Evolutionary conservation across 202 grass and related monocot species (phyloP).

Genomic region (Saccharum hybrid): DNA sequence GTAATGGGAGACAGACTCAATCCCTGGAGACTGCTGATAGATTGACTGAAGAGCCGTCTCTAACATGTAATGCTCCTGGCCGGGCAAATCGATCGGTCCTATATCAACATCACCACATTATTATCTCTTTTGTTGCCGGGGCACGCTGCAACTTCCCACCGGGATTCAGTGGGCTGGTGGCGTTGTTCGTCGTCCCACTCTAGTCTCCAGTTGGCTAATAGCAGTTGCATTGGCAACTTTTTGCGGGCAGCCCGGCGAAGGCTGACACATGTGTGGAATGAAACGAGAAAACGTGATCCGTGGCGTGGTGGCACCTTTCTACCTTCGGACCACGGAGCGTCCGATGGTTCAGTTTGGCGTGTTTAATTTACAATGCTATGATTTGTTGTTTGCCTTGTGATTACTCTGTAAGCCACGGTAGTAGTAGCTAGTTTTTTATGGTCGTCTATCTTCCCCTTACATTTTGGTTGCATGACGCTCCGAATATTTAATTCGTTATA

Average conservation of each 20-base stretch:
- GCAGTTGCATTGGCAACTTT: slow-evolving; percentile 11
- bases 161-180: not conserved
- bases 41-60: slow-evolving; percentile 1
- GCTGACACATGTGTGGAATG: not conserved
- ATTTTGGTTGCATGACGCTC: too few relatives aligned
- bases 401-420: not conserved
- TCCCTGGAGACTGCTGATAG: not conserved
- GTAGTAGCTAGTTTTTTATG: too few relatives aligned
- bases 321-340: not conserved
- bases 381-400: not conserved
- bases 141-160: not conserved
- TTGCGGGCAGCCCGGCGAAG: slow-evolving; percentile 9
- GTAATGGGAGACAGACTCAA: not conserved
- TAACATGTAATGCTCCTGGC: not conserved
- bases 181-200: slow-evolving; percentile 21
- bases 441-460: too few relatives aligned
- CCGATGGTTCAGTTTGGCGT: not conserved
- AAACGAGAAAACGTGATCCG: not conserved
- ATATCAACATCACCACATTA: slow-evolving; percentile 2
- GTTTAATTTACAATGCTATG: not conserved
- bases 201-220: slow-evolving; percentile 2
- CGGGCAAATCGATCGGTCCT: not conserved
- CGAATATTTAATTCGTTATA: too few relatives aligned
- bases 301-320: not conserved
- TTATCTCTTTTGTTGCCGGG: slow-evolving; percentile 26